These are phyloP conservation scores for Pestalotiopsis sp. DNA, from an alignment of 2,329 filamentous ascomycete genomes.

Conservation along the genomic window DNA sequence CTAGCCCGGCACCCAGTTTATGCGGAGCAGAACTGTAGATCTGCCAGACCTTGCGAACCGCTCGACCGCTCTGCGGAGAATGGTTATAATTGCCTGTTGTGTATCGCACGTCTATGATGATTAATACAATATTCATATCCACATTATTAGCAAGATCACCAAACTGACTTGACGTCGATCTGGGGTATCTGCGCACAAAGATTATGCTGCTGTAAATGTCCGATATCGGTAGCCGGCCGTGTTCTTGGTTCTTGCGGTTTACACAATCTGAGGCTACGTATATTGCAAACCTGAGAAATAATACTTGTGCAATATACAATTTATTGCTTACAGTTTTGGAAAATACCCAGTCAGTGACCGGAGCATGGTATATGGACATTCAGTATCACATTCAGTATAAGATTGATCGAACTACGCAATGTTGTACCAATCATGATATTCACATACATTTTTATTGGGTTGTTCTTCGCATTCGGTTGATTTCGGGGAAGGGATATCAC, in stretches of 20 bases:
- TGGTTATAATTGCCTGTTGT: not conserved
- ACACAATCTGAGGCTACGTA: too few relatives aligned
- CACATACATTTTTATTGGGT: too few relatives aligned
- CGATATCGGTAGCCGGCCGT: not conserved
- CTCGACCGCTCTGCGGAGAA: not conserved
- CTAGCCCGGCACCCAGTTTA: not conserved
- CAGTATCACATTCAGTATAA: too few relatives aligned
- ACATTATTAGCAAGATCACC: not conserved
- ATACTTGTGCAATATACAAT: too few relatives aligned
- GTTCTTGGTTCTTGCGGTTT: not conserved
- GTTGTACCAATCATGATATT: too few relatives aligned
- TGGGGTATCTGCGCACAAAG: not conserved
- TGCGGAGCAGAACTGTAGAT: slow-evolving; percentile 4
- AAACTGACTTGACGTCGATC: not conserved
- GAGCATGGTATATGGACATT: too few relatives aligned
- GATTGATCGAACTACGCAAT: too few relatives aligned
- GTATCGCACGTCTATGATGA: not conserved
- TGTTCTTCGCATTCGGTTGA: too few relatives aligned
- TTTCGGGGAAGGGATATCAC: too few relatives aligned
- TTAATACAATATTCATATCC: not conserved
- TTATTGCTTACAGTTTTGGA: too few relatives aligned
- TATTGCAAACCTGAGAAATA: too few relatives aligned
- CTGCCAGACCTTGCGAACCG: not conserved
- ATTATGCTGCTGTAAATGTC: not conserved
- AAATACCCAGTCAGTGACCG: too few relatives aligned